Evolutionary conservation across 176 grass and related monocot genomes (phyloP).

Genomic region (Rhynchospora pubera): DNA sequence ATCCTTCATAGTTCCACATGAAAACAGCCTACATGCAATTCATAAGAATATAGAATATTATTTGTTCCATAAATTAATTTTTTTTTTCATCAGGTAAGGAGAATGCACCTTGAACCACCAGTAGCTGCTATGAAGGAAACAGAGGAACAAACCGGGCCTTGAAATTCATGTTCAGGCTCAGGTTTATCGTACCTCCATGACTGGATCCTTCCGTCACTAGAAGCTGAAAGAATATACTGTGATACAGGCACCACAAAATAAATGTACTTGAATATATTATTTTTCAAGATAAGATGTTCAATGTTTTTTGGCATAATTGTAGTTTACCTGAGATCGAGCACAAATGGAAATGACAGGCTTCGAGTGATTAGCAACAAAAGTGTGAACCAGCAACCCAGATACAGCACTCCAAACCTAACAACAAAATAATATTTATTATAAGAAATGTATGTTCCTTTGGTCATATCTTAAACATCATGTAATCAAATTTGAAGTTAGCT

Average conservation of each 20-base stretch:
- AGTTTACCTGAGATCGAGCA: conserved; percentile 21
- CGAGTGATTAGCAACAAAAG: conserved; percentile 17
- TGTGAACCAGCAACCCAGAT: conserved; percentile 6
- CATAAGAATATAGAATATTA: background rate
- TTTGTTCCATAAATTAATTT: background rate
- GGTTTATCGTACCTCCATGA: conserved; percentile 31
- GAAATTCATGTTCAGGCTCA: conserved; percentile 19
- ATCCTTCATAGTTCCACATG: conserved; percentile 33
- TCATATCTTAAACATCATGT: background rate
- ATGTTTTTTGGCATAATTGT: too few species aligned
- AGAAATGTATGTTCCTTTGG: background rate
- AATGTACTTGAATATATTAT: conserved; percentile 16
- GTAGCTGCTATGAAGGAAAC: conserved; percentile 23
- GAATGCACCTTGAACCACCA: conserved; percentile 28
- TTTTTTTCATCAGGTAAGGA: background rate
- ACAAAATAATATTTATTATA: conserved; percentile 3
- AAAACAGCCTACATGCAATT: conserved; percentile 25
- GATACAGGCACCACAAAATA: background rate
- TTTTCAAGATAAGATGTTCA: too few species aligned
- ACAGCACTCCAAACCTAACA: conserved; percentile 27
- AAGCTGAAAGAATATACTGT: conserved; percentile 34
- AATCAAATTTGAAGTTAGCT: background rate
- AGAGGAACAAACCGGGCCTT: conserved; percentile 20
- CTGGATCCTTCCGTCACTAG: conserved; percentile 31
- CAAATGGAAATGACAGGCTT: conserved; percentile 25